Conservation (phyloP, 371 early-diverging fungal species). For the Nematocida major region DNA sequence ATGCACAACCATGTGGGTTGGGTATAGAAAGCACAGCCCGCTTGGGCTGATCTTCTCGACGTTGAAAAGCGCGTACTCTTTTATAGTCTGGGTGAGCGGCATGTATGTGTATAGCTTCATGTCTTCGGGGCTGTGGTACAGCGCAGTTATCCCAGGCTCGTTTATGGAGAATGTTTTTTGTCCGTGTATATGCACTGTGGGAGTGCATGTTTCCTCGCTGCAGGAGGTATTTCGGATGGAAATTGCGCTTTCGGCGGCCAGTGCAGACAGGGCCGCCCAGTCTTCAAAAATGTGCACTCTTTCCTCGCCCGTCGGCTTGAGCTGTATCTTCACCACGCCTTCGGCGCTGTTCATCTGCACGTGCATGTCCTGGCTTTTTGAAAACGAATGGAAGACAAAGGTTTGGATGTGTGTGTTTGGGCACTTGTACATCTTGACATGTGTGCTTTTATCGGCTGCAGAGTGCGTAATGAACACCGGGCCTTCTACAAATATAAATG, state of each 20-base stretch:
- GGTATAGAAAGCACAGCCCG: conserved; percentile 19
- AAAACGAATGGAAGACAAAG: not conserved
- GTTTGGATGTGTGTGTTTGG: not conserved
- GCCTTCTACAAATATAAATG: not conserved
- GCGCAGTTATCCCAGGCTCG: not conserved
- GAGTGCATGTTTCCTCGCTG: not conserved
- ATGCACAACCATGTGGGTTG: not conserved
- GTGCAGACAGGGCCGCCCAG: not conserved
- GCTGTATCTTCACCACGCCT: not conserved
- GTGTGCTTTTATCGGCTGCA: not conserved
- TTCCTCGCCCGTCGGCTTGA: not conserved
- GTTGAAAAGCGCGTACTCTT: conserved; percentile 23
- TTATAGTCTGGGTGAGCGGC: not conserved
- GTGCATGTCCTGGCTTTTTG: not conserved
- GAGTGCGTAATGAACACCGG: not conserved
- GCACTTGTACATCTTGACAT: not conserved
- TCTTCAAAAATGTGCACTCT: not conserved
- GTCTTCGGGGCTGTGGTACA: conserved; percentile 14
- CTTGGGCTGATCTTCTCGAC: not conserved
- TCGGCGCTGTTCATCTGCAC: not conserved
- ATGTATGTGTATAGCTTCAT: conserved; percentile 36
- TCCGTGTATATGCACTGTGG: conserved; percentile 19
- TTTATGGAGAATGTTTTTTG: not conserved
- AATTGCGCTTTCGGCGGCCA: not conserved
- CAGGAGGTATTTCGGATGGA: not conserved